These are phyloP conservation scores for Pelomyxa schiedti DNA, from an alignment of 78 protist genomes.

Conservation along the genomic window DNA sequence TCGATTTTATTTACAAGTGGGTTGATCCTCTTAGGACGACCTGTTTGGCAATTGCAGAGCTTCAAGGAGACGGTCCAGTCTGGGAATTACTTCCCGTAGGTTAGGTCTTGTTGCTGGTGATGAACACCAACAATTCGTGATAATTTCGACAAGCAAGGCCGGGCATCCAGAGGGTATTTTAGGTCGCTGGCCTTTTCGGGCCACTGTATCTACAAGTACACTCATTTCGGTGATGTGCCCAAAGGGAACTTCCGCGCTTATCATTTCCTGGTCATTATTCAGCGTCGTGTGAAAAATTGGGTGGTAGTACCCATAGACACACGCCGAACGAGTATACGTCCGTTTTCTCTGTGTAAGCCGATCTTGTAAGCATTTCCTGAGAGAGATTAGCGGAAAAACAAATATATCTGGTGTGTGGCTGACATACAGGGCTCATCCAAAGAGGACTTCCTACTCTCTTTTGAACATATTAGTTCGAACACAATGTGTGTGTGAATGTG, in stretches of 20 bases:
- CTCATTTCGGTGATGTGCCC: not conserved
- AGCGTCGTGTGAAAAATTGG: too few relatives aligned
- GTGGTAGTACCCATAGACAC: not conserved
- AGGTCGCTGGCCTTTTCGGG: not conserved
- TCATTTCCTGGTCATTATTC: too few relatives aligned
- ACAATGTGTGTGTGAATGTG: too few relatives aligned
- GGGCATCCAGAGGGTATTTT: not conserved
- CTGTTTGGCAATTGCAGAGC: too few relatives aligned
- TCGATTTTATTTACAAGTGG: too few relatives aligned
- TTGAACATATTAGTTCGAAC: not conserved
- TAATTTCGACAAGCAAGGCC: not conserved
- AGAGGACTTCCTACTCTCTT: not conserved
- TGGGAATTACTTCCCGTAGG: too few relatives aligned
- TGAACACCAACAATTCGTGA: not conserved
- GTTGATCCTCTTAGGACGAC: too few relatives aligned
- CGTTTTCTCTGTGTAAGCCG: not conserved
- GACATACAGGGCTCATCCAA: not conserved
- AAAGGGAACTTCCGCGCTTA: not conserved
- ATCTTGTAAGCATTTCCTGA: not conserved
- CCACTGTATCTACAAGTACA: not conserved
- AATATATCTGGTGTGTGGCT: too few relatives aligned
- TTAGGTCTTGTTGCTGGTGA: too few relatives aligned
- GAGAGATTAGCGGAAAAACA: too few relatives aligned
- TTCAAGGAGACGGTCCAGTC: too few relatives aligned
- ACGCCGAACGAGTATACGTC: not conserved